Conservation (phyloP, 176 grass and related monocot genomes). For the Urochloa ruziziensis region DNA sequence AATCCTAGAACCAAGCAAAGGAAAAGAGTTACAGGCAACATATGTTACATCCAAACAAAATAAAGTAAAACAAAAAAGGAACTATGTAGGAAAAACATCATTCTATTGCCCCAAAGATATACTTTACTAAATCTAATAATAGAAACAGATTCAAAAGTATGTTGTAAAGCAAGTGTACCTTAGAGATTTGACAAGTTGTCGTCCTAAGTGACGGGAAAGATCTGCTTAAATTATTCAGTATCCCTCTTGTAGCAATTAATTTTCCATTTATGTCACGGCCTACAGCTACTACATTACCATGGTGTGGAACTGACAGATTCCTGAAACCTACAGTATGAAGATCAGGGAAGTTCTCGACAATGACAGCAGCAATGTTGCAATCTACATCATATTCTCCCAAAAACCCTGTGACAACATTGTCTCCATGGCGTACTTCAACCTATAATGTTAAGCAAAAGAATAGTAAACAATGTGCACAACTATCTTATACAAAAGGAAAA, state of each 20-base stretch:
- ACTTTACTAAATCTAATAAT: neutral
- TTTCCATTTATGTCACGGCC: too few relatives aligned
- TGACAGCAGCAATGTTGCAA: too few relatives aligned
- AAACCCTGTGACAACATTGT: neutral
- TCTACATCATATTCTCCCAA: too few relatives aligned
- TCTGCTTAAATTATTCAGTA: neutral
- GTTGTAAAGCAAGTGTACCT: neutral
- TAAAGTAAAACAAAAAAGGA: neutral
- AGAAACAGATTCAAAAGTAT: neutral
- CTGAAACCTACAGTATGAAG: too few relatives aligned
- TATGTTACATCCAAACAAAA: neutral
- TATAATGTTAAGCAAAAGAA: too few relatives aligned
- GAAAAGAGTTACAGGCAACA: neutral
- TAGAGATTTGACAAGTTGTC: constrained; percentile 7
- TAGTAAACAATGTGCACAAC: too few relatives aligned
- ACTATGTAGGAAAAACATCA: neutral
- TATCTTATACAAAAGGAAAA: too few relatives aligned
- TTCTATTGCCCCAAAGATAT: neutral
- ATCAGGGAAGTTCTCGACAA: too few relatives aligned
- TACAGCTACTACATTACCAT: too few relatives aligned
- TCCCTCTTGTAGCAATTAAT: too few relatives aligned
- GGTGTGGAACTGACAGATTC: neutral
- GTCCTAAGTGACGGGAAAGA: neutral
- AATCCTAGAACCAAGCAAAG: neutral
- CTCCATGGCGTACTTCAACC: too few relatives aligned